A percentile compares a stretch with the other conserved stretches of the same genome.
Conservation (phyloP, 2,329 filamentous ascomycete species). For the Aspergillus sp. region DNA sequence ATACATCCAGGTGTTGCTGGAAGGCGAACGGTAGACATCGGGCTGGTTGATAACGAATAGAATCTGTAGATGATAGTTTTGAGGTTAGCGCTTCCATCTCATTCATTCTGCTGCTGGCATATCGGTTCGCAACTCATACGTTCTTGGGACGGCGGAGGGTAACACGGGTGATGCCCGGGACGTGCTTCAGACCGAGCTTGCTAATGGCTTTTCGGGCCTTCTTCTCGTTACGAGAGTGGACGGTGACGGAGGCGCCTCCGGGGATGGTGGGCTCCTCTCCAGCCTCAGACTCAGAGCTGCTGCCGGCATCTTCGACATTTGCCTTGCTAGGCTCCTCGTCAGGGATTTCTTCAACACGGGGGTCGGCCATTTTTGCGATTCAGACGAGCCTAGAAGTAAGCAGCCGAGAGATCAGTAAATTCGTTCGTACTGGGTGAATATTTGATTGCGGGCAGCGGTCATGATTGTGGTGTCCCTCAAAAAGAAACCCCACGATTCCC, state of each 20-base stretch:
- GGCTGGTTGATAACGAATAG: conserved; percentile 99
- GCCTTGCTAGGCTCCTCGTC: conserved; percentile 80
- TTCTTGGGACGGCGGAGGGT: conserved; percentile 98
- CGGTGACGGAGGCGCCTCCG: conserved; percentile 76
- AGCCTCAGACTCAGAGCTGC: conserved; percentile 44
- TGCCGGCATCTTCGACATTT: conserved; percentile 61
- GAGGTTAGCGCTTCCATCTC: conserved; percentile 4
- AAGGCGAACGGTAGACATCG: conserved; percentile 98
- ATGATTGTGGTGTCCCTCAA: conserved; percentile 4
- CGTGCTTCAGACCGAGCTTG: conserved; percentile 94
- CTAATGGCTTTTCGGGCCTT: conserved; percentile 99
- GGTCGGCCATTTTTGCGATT: conserved; percentile 74
- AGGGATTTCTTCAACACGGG: conserved; percentile 93
- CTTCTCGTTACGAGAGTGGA: conserved; percentile 99
- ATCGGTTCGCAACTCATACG: conserved; percentile 53
- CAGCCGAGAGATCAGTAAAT: conserved; percentile 10
- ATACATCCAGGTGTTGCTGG: conserved; percentile 99
- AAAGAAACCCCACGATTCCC: conserved; percentile 14
- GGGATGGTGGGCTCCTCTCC: conserved; percentile 59
- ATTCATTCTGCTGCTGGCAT: neutral
- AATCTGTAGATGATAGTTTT: conserved; percentile 53
- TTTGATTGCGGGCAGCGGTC: conserved; percentile 8
- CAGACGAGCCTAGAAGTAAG: conserved; percentile 14
- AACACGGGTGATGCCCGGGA: conserved; percentile 95
- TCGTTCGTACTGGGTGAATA: conserved; percentile 5